phyloP scores from a whole-genome alignment of 192 early-diverging fungal genomes.

The Helicostylum pulchrum region DNA sequence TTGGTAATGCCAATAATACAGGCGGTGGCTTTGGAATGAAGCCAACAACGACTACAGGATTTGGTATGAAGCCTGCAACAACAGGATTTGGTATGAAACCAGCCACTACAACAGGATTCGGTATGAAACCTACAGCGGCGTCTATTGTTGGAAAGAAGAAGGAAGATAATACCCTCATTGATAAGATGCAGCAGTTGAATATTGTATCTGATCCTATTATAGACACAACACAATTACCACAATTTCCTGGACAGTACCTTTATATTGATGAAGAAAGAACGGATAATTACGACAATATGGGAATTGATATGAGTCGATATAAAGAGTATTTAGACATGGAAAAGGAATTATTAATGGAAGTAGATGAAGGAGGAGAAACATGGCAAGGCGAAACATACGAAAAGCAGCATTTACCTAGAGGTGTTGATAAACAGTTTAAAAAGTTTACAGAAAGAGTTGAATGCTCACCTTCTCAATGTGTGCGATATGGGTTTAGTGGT shows the following conservation, averaged over 20 bases:
- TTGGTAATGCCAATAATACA: not conserved
- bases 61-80: not conserved
- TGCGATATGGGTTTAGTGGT: constrained; percentile 75
- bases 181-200: not conserved
- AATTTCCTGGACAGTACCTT: constrained; percentile 50
- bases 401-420: constrained; percentile 61
- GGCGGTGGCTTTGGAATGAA: not conserved
- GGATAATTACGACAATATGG: constrained; percentile 30
- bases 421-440: constrained; percentile 78
- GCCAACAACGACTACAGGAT: not conserved
- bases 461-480: constrained; percentile 78
- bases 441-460: constrained; percentile 71
- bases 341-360: constrained; percentile 28
- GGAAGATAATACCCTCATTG: not conserved
- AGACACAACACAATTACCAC: not conserved
- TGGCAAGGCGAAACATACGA: constrained; percentile 88
- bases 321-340: constrained; percentile 45
- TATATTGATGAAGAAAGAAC: constrained; percentile 52
- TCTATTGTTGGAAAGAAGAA: not conserved
- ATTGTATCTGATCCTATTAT: not conserved
- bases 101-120: not conserved
- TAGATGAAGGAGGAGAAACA: constrained; percentile 33
- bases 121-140: not conserved
- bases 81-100: not conserved
- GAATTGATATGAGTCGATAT: constrained; percentile 37